Percentiles rank a stretch among this genome's conserved stretches.
Conservation (phyloP, 306 rosid genomes). For the Heteromeles arbutifolia region DNA sequence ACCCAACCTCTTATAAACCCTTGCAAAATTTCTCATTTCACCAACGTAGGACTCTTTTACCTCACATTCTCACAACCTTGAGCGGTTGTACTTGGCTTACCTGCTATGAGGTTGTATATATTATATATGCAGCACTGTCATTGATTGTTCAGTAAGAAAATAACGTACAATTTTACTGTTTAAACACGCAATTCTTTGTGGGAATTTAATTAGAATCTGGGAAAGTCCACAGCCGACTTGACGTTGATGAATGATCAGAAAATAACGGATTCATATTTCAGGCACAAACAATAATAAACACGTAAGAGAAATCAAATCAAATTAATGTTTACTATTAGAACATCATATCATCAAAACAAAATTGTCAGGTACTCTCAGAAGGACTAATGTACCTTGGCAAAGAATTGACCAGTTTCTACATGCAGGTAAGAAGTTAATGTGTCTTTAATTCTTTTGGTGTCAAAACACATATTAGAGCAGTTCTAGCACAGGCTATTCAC, state of each 20-base stretch:
- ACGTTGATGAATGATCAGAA: neutral
- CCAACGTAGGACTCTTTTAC: accelerated
- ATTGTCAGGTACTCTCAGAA: neutral
- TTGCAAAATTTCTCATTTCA: accelerated
- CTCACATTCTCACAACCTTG: too few species aligned
- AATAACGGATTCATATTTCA: neutral
- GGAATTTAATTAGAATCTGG: neutral
- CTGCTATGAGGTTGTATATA: neutral
- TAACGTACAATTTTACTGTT: neutral
- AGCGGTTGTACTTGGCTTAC: too few species aligned
- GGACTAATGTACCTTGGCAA: neutral
- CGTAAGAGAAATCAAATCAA: neutral
- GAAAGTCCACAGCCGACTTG: neutral
- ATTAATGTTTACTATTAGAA: neutral
- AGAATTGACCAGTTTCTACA: neutral
- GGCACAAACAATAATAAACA: neutral
- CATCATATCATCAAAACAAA: neutral
- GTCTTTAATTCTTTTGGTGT: neutral
- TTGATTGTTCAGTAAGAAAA: neutral
- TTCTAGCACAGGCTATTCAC: too few species aligned
- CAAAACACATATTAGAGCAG: neutral
- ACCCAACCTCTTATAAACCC: too few species aligned
- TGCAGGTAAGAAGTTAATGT: neutral
- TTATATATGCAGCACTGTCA: neutral
- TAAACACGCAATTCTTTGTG: neutral